Base-by-base conservation (phyloP, 73 alveolate species). In the Halteria grandinella region DNA sequence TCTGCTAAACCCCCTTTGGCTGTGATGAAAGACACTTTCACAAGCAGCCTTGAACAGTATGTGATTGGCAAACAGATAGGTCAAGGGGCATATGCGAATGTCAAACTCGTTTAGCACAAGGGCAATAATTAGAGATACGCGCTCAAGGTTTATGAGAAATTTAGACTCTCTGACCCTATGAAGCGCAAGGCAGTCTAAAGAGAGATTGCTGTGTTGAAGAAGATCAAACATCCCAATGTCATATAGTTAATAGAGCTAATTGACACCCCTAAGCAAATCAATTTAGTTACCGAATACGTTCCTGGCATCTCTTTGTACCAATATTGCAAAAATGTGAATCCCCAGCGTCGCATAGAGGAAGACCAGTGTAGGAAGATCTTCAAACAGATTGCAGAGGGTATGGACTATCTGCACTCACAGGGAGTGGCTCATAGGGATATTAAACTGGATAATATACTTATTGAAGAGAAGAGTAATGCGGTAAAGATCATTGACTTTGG, bases 201-300 rank as follows among this genome's bases (percentile, higher is more conserved):
- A 71, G 88, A 75, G 40, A 75, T 75, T 2, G 55, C 71, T 15
- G 55, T 69, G 3, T 29, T 75, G 10, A 59, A 50, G 39, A 75
- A 78, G 44, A 58, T 94, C 69, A 83, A 94, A 21, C 98, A 94
- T 83, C 88, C 93, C 18, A 74, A 92, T 76, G 88, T 94, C 12
- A 87, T 94, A 10, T 69, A 88, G 76, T 60, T 80, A 17, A 60
- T 63, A 49, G 98, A 91, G 55, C 86, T 89, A 1, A 84, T 71
- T 64, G 97, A 94, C 55, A 90, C 97, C 36, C 15, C 64, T 21
- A 54, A 64, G 12, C 75, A 78, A 48, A 76, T 94, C 51, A 92
- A 90, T 73, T 74, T 94, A 32, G 93, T 94, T 12, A 91, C 88
- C 93, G 99, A 94, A 81, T 88, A 80, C 62, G 92, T 85, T n/a